Percentiles rank a stretch among this genome's conserved stretches.
Evolutionary conservation across 1,139 yeast genomes (phyloP).

Genomic region (Lodderomyces theae): DNA sequence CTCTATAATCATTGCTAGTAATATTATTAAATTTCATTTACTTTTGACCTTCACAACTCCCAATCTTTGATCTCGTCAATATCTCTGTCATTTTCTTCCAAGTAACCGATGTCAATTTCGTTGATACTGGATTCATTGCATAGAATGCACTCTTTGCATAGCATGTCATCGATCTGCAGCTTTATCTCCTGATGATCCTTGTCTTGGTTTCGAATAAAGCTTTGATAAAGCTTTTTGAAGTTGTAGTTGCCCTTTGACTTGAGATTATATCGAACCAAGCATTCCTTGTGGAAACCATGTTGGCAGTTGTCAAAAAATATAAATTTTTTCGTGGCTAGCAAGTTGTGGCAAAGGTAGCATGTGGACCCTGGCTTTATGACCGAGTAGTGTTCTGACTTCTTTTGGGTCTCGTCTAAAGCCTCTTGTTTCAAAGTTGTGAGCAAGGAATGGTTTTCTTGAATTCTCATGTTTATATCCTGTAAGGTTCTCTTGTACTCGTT

Average conservation of each 20-base stretch:
- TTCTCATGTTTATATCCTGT: slow-evolving; percentile 63
- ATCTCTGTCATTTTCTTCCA: slow-evolving; percentile 19
- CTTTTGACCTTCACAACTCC: slow-evolving; percentile 11
- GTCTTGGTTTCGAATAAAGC: slow-evolving; percentile 34
- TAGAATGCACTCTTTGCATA: slow-evolving; percentile 68
- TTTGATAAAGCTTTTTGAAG: slow-evolving; percentile 59
- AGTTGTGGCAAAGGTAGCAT: slow-evolving; percentile 66
- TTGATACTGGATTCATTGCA: slow-evolving; percentile 79
- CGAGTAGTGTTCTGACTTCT: slow-evolving; percentile 1
- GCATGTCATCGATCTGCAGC: slow-evolving; percentile 55
- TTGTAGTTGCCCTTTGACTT: slow-evolving; percentile 64
- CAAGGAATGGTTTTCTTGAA: slow-evolving; percentile 68
- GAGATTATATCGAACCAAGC: slow-evolving; percentile 61
- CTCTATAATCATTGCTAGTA: too few species aligned
- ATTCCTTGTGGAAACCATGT: slow-evolving; percentile 88
- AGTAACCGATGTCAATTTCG: slow-evolving; percentile 54
- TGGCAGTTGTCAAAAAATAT: slow-evolving; percentile 80
- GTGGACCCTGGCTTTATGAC: slow-evolving; percentile 82
- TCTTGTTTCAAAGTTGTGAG: slow-evolving; percentile 56
- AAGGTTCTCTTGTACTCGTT: slow-evolving; percentile 70
- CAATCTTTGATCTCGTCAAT: slow-evolving; percentile 9
- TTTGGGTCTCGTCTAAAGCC: slow-evolving; percentile 22
- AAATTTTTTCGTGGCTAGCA: slow-evolving; percentile 72
- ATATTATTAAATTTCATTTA: too few species aligned
- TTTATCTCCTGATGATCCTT: slow-evolving; percentile 31